Percentiles rank a stretch among this genome's conserved stretches.
These are phyloP conservation scores for Dipodascus albidus DNA, from an alignment of 805 yeast genomes.

Conservation along the genomic window DNA sequence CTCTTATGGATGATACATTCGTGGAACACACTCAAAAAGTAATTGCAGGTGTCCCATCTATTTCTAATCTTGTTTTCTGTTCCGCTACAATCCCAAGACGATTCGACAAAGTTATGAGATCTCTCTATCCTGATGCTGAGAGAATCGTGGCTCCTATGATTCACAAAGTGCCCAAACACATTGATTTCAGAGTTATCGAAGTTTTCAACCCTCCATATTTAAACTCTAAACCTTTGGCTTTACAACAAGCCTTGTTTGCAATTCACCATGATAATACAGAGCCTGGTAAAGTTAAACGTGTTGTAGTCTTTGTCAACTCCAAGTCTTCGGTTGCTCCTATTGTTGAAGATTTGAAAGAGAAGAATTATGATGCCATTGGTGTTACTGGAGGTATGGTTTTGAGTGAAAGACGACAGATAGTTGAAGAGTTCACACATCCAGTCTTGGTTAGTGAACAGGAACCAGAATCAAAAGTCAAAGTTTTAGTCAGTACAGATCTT, in stretches of 20 bases:
- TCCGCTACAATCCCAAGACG: conserved; percentile 85
- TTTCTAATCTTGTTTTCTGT: conserved; percentile 60
- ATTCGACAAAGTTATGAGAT: conserved; percentile 50
- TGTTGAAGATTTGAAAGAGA: conserved; percentile 40
- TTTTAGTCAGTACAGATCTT: conserved; percentile 79
- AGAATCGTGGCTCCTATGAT: conserved; percentile 69
- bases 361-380: conserved; percentile 50
- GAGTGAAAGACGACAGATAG: conserved; percentile 47
- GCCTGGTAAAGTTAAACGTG: conserved; percentile 60
- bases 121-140: conserved; percentile 51
- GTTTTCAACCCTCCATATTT: conserved; percentile 69
- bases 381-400: conserved; percentile 56
- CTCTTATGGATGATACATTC: conserved; percentile 76
- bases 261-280: conserved; percentile 79
- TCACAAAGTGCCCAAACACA: conserved; percentile 71
- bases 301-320: conserved; percentile 74
- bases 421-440: conserved; percentile 22
- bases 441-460: conserved; percentile 9
- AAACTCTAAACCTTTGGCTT: conserved; percentile 72
- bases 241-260: conserved; percentile 82
- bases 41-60: conserved; percentile 38
- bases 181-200: conserved; percentile 65
- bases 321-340: conserved; percentile 51
- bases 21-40: conserved; percentile 49
- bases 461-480: conserved; percentile 35